Evolutionary conservation across 306 rosid species (phyloP), one percentile per base, ranked within the genome.

Genomic region (Senna tora): DNA sequence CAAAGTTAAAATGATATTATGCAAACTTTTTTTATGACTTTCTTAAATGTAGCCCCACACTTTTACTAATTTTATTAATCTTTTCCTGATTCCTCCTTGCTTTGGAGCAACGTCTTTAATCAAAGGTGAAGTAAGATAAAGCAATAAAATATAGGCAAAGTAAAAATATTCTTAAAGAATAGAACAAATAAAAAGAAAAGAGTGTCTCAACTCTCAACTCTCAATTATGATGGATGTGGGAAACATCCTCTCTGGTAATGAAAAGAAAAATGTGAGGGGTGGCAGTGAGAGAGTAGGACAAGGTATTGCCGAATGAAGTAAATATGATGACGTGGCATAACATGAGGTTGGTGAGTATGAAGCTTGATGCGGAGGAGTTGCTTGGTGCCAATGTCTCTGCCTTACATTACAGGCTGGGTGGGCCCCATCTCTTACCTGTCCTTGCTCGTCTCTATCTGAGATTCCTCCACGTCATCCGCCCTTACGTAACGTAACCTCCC

Each of bases 21-120:
- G 28, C 25, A 34, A 34, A 17, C 67, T 38, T 42, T 36, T 38
- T 59, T 14, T 38, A 38, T 36, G 30, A 61, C 67, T 61, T 60
- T 34, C 30, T 61, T 10, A 11, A 0, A n/a, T 6, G 50, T 7
- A 2, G 25, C 30, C 30, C 39, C 39, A 36, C 3, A 7, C 16
- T 45, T 60, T 36, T 36, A 25, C 6, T 34, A 19, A 42, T 42
- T 57, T 32, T 12, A 16, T 55, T 5, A 16, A 41, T 7, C 50
- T 59, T 42, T 11, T 39, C 4, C 9, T 20, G 30, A 61, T 61
- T 61, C 49, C 49, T 38, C 0, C 22, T 15, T 6, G 13, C 57
- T 17, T 41, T 19, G 4, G 9, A 52, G 57, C 28, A 9, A 3
- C 3, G 30, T 12, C 67, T 17, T 61, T 61, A 61, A 38, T 36